Conservation (phyloP, 345 rosid species). For the Citrus unshiu region DNA sequence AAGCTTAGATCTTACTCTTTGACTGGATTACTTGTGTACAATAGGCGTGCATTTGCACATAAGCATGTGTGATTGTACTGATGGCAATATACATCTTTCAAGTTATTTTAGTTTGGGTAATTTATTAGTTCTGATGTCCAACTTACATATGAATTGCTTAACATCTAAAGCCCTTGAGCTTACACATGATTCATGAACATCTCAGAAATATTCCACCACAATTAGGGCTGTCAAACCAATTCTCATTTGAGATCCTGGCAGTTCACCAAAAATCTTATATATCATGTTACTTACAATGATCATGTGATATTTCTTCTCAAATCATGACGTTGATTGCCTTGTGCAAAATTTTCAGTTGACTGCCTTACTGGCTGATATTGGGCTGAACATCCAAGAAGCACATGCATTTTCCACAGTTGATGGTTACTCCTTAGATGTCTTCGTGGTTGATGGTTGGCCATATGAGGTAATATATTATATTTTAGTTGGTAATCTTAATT, state of each 20-base stretch:
- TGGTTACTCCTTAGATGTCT: slow-evolving; percentile 94
- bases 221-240: neutral
- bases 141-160: neutral
- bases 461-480: slow-evolving; percentile 59
- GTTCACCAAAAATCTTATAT: neutral
- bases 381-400: slow-evolving; percentile 97
- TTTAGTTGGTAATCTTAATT: neutral
- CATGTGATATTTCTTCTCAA: neutral
- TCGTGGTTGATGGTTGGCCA: slow-evolving; percentile 99
- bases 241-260: neutral
- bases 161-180: neutral
- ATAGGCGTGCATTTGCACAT: neutral
- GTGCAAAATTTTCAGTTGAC: slow-evolving; percentile 64
- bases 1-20: neutral
- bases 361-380: slow-evolving; percentile 81
- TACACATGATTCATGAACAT: neutral
- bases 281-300: neutral
- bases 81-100: neutral
- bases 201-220: neutral
- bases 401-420: slow-evolving; percentile 93
- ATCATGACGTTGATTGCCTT: slow-evolving; percentile 10
- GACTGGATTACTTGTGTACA: neutral
- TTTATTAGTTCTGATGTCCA: neutral
- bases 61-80: neutral
- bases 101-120: neutral